Base-by-base conservation (phyloP, 345 rosid genomes). In the Linum usitatissimum region DNA sequence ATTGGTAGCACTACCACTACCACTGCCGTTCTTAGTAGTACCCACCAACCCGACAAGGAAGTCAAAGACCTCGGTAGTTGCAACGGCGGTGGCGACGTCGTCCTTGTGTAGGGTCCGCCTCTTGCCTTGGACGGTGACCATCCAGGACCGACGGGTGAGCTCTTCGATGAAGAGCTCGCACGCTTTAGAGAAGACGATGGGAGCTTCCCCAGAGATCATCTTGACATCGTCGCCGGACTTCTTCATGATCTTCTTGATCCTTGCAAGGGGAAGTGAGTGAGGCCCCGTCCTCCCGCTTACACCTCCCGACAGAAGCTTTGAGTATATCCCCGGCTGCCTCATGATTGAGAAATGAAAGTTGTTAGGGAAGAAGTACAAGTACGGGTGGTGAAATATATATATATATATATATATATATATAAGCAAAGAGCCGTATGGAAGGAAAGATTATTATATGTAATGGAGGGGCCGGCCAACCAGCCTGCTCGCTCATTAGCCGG, bases 241-340 rank as follows among this genome's bases (percentile, higher is more conserved):
- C 76, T 82, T 85, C 91, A 85, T 85, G 69, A 83, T 85, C 79
- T 82, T 85, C 91, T 82, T 82, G 73, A 85, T 85, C 76, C 91
- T 76, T 18, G 91, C 87, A 54, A 85, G 60, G 0, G 87, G 91
- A 75, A 85, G 31, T 1, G 74, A 77, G 65, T 82, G 87, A 7
- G 84, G 83, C 54, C 80, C 85, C 0, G 60, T 69, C 54, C 64
- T 70, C 20, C 81, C 73, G 0, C 76, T 65, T 34, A 63, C 57
- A 0, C 74, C 74, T 1, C 78, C 78, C 0, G 76, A 61, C 0
- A 80, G 55, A 30, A 82, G 58, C 9, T 83, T 82, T 13, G 87
- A 85, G 68, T 82, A 85, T 0, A 54, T 54, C 23, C 84, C 83
- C 0, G 87, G 77, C 64, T 77, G 86, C 82, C 86, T 85, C 91